Evolutionary conservation across 108 stramenopile genomes (phyloP), one percentile per base, ranked within the genome.

Genomic region (Discostella stelligeroides): DNA sequence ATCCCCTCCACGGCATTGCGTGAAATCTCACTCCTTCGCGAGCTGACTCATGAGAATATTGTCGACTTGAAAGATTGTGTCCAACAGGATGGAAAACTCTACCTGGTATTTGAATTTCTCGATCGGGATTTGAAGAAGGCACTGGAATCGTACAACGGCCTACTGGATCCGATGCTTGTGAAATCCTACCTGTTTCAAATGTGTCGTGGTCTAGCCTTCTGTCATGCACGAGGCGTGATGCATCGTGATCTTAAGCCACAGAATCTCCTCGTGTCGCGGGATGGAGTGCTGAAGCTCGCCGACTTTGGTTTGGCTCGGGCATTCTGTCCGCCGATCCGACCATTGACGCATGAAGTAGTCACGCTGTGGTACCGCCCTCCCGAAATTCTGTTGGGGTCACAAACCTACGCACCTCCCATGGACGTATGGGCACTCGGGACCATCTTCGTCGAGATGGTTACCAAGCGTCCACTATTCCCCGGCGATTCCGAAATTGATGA

Each of bases 201-300:
- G 66, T 81, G 88, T 49, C 82, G 90, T 4, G 97, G 97, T 14
- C 61, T 95, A n/a, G 91, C 92, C 25, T 97, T 95, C 63, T 99
- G 99, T 77, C 99, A 99, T 60, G 89, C 93, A 18, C 86, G 95
- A 11, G 95, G 97, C 18, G 96, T 98, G 42, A 89, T 99, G 96
- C 99, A 99, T 82, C 86, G 95, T 50, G 98, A 99, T 87, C 82
- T 99, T 54, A 99, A 99, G 76, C 98, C 98, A 7, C 98, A 98
- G 79, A 99, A 99, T 83, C 82, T 99, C n/a, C 87, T 99, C 13
- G 92, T 99, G 1, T 86, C 89, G 24, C 72, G 92, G 7, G 89
- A 93, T 45, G 98, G 98, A n/a, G 79, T 82, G 12, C 84, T 98
- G 24, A 99, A 99, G 81, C 84, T 99, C 8, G 98, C 98, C 21